Base-by-base conservation (phyloP, 768 basidiomycete species). In the Podaxis carcinomalis region DNA sequence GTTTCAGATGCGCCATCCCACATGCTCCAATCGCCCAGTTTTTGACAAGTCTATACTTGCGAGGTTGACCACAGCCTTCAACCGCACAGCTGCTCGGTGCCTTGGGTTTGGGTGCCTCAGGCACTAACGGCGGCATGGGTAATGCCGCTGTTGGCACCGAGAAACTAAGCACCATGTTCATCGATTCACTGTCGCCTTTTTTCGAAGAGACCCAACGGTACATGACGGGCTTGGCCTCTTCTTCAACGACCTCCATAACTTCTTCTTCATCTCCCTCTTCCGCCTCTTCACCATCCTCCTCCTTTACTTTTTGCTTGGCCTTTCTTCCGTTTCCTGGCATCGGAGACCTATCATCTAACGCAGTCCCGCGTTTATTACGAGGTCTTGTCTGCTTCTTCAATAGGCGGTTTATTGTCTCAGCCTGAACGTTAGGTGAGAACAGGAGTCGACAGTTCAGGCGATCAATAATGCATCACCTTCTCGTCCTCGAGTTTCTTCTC, bases 401-500 rank as follows among this genome's bases (percentile, higher is more conserved):
- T 13, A 95, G 80, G 27, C 93, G 87, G 66, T 93, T 93, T 71
- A 95, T 94, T 0, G 93, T 94, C 67, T 94, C 93, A 23, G 85
- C 85, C 90, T 93, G 66, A 35, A 27, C 37, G 57, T 49, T 16
- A 49, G 11, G 54, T 42, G 32, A 35, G 57, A 51, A 47, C 14
- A 35, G 42, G 25, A 14, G 21, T 40, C 50, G 47, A 27, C 13
- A 47, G 47, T 21, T 13, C 23, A 49, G 25, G 36, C 35, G 50
- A 57, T 51, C 13, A 44, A 61, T 4, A 6, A 47, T 47, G 25
- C 56, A 69, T 55, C 57, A 87, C 92, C 83, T 91, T 92, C 72
- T 93, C 92, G 61, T 93, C 90, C 68, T 92, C 89, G 3, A 92
- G 77, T 72, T 89, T 90, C 76, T 92, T 92, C 73, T 93, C 90